These are phyloP conservation scores for Akebia trifoliata DNA, from an alignment of 164 flowering plant species.

Conservation along the genomic window DNA sequence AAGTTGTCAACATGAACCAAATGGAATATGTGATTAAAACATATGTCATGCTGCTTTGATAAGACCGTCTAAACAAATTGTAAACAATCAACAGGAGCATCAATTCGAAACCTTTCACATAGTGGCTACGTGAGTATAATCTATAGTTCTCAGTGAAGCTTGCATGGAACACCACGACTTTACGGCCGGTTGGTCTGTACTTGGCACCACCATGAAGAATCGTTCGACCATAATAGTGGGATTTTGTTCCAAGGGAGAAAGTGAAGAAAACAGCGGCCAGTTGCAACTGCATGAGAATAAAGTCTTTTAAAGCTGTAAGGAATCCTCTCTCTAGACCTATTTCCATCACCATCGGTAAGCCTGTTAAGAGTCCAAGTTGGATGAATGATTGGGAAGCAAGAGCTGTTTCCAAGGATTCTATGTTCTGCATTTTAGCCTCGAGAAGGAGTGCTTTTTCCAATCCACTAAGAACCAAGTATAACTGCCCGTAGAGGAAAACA, in stretches of 20 bases:
- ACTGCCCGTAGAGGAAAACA: constrained; percentile 92
- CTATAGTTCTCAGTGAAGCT: constrained; percentile 85
- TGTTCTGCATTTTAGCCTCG: constrained; percentile 59
- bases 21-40: constrained; percentile 71
- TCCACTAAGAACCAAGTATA: constrained; percentile 91
- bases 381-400: constrained; percentile 90
- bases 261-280: constrained; percentile 94
- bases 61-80: constrained; percentile 57
- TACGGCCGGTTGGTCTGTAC: constrained; percentile 89
- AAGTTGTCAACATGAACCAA: constrained; percentile 86
- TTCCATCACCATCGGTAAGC: constrained; percentile 95
- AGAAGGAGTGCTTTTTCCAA: constrained; percentile 55
- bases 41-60: constrained; percentile 60
- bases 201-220: constrained; percentile 94
- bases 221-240: constrained; percentile 87
- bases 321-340: constrained; percentile 90
- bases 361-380: constrained; percentile 93
- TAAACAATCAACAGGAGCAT: constrained; percentile 72
- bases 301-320: constrained; percentile 70
- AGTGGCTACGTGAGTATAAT: constrained; percentile 93
- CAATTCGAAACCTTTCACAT: constrained; percentile 88
- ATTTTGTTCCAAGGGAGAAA: constrained; percentile 80
- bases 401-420: constrained; percentile 77
- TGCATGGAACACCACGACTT: constrained; percentile 85
- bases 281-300: constrained; percentile 91